Percentiles rank a stretch among this genome's conserved stretches.
These are phyloP conservation scores for Puccinia novopanici DNA, from an alignment of 1,284 basidiomycete genomes.

Conservation along the genomic window DNA sequence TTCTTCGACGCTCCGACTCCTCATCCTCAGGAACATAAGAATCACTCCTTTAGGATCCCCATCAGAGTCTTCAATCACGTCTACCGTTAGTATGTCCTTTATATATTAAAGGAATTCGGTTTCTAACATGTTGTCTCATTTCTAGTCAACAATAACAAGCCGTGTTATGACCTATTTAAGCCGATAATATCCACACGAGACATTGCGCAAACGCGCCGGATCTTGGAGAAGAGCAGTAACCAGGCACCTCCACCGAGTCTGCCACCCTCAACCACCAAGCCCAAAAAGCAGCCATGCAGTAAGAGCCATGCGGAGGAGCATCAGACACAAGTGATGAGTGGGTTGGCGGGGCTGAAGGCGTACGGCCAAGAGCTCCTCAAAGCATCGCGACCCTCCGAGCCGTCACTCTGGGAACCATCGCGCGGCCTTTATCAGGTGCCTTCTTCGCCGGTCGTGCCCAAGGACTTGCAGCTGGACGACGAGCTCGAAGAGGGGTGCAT, in stretches of 20 bases:
- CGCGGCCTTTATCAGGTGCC: background rate
- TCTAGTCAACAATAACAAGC: constrained; percentile 57
- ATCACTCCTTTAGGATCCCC: constrained; percentile 72
- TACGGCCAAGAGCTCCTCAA: constrained; percentile 18
- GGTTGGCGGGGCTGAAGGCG: background rate
- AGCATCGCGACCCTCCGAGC: background rate
- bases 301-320: background rate
- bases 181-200: constrained; percentile 57
- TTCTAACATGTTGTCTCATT: background rate
- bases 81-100: constrained; percentile 1
- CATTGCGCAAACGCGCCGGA: background rate
- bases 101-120: background rate
- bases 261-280: background rate
- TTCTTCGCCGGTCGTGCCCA: background rate
- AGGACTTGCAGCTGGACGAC: background rate
- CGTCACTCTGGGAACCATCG: background rate
- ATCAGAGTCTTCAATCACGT: constrained; percentile 84
- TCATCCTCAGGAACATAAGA: constrained; percentile 55
- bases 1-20: background rate
- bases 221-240: background rate
- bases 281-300: background rate
- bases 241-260: background rate
- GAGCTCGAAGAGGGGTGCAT: constrained; percentile 67
- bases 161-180: constrained; percentile 61
- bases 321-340: background rate